These are phyloP conservation scores for Wickerhamiella australiensis DNA, from an alignment of 805 yeast species.

Conservation along the genomic window DNA sequence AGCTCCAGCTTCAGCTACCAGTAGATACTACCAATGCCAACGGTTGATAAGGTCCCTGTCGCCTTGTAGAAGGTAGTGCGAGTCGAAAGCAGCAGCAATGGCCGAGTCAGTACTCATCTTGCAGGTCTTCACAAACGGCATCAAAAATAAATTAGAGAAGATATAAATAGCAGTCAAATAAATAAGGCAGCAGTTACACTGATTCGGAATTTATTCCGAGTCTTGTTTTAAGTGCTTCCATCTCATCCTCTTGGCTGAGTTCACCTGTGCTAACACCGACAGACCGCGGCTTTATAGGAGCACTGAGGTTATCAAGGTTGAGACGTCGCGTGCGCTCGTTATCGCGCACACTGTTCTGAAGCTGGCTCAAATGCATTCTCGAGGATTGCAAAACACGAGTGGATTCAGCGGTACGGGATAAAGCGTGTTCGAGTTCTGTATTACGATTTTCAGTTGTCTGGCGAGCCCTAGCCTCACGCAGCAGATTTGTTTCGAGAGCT, in stretches of 20 bases:
- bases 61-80: too few species aligned
- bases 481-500: background rate
- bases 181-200: background rate
- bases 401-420: background rate
- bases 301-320: background rate
- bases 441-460: background rate
- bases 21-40: too few species aligned
- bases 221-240: background rate
- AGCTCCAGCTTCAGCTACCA: too few species aligned
- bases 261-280: background rate
- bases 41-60: too few species aligned
- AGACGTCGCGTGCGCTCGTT: background rate
- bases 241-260: background rate
- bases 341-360: background rate
- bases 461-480: background rate
- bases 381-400: background rate
- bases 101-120: too few species aligned
- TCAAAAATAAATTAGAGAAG: too few species aligned
- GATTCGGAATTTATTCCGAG: background rate
- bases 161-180: background rate
- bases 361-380: background rate
- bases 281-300: background rate
- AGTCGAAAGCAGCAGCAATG: too few species aligned
- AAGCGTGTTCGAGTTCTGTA: background rate
- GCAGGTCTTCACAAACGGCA: too few species aligned